phyloP scores from a whole-genome alignment of 495 filamentous ascomycete genomes.

The Letharia lupina region DNA sequence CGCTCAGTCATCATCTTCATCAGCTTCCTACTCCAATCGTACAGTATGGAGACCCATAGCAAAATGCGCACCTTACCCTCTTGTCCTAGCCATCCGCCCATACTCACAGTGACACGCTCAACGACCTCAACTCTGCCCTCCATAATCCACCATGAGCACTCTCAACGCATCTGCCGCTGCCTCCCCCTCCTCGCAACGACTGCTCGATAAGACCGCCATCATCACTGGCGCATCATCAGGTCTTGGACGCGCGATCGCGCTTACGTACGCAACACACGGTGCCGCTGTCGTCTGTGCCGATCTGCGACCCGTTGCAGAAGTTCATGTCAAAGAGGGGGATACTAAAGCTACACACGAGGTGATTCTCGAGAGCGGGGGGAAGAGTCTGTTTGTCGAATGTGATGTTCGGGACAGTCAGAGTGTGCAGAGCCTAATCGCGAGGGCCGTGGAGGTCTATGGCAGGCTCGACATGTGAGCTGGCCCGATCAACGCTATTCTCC shows the following conservation, averaged over 20 bases:
- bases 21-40: too few species aligned
- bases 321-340: slow-evolving; percentile 25
- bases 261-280: slow-evolving; percentile 36
- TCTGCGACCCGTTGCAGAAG: slow-evolving; percentile 29
- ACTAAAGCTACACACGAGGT: slow-evolving; percentile 34
- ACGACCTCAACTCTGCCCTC: not conserved
- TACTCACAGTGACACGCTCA: not conserved
- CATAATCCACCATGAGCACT: not conserved
- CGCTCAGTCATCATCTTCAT: too few species aligned
- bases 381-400: slow-evolving; percentile 36
- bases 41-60: too few species aligned
- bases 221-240: not conserved
- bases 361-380: slow-evolving; percentile 32
- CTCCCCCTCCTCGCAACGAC: not conserved
- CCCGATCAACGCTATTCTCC: slow-evolving; percentile 29
- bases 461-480: slow-evolving; percentile 40
- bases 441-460: slow-evolving; percentile 34
- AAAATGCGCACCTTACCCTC: too few species aligned
- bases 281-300: slow-evolving; percentile 42
- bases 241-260: not conserved
- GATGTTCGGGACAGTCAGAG: slow-evolving; percentile 37
- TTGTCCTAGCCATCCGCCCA: too few species aligned
- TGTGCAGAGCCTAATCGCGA: slow-evolving; percentile 33
- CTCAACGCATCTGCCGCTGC: not conserved
- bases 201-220: not conserved